phyloP scores from a whole-genome alignment of 257 asterid genomes.

The Solanum megistacrolobum region DNA sequence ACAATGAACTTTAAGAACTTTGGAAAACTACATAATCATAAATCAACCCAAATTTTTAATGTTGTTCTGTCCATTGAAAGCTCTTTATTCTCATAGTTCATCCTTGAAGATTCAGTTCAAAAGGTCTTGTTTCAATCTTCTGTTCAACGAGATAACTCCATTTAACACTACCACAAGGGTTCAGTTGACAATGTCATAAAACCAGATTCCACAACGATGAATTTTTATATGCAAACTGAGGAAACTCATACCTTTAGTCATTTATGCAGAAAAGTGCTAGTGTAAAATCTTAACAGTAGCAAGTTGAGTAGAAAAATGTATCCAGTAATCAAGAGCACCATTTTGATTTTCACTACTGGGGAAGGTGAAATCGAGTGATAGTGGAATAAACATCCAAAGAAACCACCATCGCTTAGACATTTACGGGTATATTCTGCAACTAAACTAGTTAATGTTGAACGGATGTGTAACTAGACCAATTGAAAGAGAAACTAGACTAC shows the following conservation, averaged over 20 bases:
- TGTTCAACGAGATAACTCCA: background rate
- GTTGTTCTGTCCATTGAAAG: background rate
- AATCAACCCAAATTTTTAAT: background rate
- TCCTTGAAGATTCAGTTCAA: background rate
- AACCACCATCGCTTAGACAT: background rate
- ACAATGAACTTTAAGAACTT: background rate
- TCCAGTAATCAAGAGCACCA: background rate
- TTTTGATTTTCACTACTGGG: background rate
- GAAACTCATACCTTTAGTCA: background rate
- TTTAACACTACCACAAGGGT: background rate
- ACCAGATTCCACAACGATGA: background rate
- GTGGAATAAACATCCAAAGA: background rate
- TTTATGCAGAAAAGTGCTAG: background rate
- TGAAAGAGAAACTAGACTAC: background rate
- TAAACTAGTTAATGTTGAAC: background rate
- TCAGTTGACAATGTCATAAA: background rate
- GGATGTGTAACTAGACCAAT: background rate
- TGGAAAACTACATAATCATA: background rate
- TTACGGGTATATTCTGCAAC: background rate
- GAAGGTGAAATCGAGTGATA: background rate
- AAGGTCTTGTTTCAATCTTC: background rate
- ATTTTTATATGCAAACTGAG: background rate
- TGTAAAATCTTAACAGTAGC: background rate
- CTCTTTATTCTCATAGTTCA: background rate
- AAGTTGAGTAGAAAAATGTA: background rate